Percentiles rank a stretch among this genome's conserved stretches.
phyloP scores from a whole-genome alignment of 2,329 filamentous ascomycete genomes.

The Didymella sp. region DNA sequence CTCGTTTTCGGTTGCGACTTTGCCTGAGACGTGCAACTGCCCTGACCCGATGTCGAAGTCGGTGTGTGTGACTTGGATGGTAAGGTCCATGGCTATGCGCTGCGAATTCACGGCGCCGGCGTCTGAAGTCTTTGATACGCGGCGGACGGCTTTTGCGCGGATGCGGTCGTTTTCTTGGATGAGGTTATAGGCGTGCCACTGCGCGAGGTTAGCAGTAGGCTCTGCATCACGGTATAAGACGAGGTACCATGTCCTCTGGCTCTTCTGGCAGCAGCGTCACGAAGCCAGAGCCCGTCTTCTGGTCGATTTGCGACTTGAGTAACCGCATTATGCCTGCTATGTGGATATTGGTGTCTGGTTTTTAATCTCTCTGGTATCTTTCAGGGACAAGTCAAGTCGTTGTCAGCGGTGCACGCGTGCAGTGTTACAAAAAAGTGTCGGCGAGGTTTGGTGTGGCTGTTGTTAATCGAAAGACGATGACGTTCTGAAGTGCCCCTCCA shows the following conservation, averaged over 20 bases:
- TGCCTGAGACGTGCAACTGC: conserved; percentile 72
- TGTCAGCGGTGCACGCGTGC: background rate
- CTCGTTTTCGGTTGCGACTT: conserved; percentile 70
- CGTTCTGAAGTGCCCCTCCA: conserved; percentile 24
- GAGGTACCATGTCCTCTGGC: conserved; percentile 73
- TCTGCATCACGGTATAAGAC: background rate
- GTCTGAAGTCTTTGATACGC: conserved; percentile 66
- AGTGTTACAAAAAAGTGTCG: background rate
- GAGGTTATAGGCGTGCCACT: conserved; percentile 80
- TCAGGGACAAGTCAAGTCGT: no score
- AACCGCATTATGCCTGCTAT: conserved; percentile 62
- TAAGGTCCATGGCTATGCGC: conserved; percentile 69
- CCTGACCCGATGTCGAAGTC: conserved; percentile 74
- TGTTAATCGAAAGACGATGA: conserved; percentile 20
- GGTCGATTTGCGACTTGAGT: conserved; percentile 70
- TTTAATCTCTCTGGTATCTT: no score
- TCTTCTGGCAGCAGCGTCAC: conserved; percentile 74
- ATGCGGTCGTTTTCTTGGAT: conserved; percentile 70
- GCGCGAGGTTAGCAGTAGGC: conserved; percentile 1
- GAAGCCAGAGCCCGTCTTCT: conserved; percentile 67
- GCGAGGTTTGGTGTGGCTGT: conserved; percentile 1
- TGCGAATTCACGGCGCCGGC: conserved; percentile 69
- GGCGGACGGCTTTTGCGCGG: conserved; percentile 70
- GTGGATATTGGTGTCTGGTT: no score
- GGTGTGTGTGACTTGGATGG: conserved; percentile 68